Evolutionary conservation across 2,329 filamentous ascomycete species (phyloP).

Genomic region (Pseudogymnoascus sp.): DNA sequence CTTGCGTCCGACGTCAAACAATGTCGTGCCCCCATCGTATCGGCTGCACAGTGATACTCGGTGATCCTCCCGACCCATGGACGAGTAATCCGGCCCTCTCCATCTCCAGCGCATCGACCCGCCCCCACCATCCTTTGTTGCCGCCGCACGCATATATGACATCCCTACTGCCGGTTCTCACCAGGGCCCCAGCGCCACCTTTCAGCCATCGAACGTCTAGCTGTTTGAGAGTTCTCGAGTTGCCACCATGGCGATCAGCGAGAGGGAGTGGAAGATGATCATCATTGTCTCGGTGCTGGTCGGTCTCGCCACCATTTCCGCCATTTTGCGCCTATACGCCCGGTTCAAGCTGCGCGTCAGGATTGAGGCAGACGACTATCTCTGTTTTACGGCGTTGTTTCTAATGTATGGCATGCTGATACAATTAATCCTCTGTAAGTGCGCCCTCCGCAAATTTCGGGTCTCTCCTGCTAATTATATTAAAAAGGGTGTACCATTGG

Average conservation of each 20-base stretch:
- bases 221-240: background rate
- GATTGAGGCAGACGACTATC: background rate
- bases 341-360: background rate
- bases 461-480: background rate
- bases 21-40: background rate
- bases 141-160: constrained; percentile 1
- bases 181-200: background rate
- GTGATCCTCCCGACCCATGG: background rate
- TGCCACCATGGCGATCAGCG: background rate
- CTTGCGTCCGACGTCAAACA: constrained; percentile 5
- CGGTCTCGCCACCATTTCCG: background rate
- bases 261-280: background rate
- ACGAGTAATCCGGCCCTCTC: background rate
- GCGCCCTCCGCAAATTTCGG: background rate
- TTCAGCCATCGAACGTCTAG: background rate
- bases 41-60: background rate
- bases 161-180: background rate
- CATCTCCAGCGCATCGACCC: background rate
- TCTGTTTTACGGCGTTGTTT: background rate
- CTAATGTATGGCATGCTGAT: background rate
- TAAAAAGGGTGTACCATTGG: background rate
- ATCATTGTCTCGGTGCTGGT: background rate
- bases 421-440: background rate
- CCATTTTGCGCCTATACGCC: background rate
- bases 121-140: background rate